phyloP scores from a whole-genome alignment of 495 filamentous ascomycete genomes.

The Staphylotrichum tortipilum region DNA sequence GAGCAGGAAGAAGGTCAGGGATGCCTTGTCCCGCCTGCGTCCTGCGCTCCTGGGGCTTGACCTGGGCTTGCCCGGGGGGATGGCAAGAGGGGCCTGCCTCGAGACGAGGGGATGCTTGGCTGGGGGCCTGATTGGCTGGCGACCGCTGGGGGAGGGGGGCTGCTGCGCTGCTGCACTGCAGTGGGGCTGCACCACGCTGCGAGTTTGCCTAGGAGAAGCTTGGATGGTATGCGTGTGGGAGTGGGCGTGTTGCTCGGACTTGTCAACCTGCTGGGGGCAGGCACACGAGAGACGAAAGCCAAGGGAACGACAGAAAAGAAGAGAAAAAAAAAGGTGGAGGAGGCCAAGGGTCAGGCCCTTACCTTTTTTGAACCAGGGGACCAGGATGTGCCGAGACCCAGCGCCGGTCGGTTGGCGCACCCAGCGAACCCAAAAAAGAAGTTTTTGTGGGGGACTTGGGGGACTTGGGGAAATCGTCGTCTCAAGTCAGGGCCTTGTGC shows the following conservation, averaged over 20 bases:
- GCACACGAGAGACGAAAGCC: slow-evolving; percentile 3
- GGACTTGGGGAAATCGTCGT: no score
- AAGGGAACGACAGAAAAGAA: neutral
- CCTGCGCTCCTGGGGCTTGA: no score
- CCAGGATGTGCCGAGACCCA: slow-evolving; percentile 9
- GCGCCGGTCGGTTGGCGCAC: slow-evolving; percentile 5
- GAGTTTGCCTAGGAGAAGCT: no score
- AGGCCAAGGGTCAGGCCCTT: neutral
- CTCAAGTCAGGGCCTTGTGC: neutral
- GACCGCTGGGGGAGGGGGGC: no score
- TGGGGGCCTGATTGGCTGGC: slow-evolving; percentile 15
- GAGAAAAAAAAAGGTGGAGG: neutral
- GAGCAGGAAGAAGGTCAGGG: no score
- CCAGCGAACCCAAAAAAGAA: slow-evolving; percentile 17
- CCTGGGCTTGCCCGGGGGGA: no score
- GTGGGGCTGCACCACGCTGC: no score
- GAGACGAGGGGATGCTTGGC: slow-evolving; percentile 15
- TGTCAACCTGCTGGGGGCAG: neutral
- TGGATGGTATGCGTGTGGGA: no score
- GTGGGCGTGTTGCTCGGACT: neutral
- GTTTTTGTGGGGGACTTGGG: slow-evolving; percentile 14
- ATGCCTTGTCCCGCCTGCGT: no score
- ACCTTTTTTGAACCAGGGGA: neutral
- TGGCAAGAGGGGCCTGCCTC: slow-evolving; percentile 15
- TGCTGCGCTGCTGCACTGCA: no score